Base-by-base conservation (phyloP, 345 rosid species). In the Aquilaria malaccensis region DNA sequence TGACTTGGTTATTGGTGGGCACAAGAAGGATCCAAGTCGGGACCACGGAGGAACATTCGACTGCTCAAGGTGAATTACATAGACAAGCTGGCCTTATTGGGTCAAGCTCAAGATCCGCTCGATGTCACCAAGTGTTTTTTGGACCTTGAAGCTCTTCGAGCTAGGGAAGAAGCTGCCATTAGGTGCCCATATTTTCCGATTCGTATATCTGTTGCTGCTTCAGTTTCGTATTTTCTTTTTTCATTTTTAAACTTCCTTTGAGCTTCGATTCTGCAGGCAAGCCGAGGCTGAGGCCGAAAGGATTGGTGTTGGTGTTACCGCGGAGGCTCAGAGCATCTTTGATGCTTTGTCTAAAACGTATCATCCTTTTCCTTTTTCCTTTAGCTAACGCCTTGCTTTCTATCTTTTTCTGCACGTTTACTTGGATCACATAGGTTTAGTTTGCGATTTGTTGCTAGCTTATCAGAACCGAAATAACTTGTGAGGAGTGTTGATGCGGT, bases 271-370 rank as follows among this genome's bases (percentile, higher is more conserved):
- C 69, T 69, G 69, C 74, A 88, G 97, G 84, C 92, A 86, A 73
- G 97, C 97, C 3, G 96, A 94, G 73, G 72, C 81, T 52, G 93
- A 85, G 10, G 91, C 97, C 33, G 86, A 85, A 79, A 88, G 95
- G 70, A 64, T 90, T 70, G 99, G 97, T 32, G 95, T 94, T 48
- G 99, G 97, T 58, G 99, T 90, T 52, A 94, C 97, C 9, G 66
- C 70, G 30, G 96, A 94, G 70, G 99, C 96, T 0, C 99, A 94
- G 79, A 78, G 62, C 64, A 77, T 94, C 64, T 94, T 83, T 58
- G 95, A 94, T 66, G 96, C 95, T 51, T 77, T 90, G 80, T 88
- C 89, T 65, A 94, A 90, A 79, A 94, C 99, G 99, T 90, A 80
- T 54, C 51, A 55, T 59, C 33, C n/a, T 13, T 47, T 2, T 14